Evolutionary conservation across 352 stramenopile species (phyloP).

Genomic region (Halophytophthora polymorphica): DNA sequence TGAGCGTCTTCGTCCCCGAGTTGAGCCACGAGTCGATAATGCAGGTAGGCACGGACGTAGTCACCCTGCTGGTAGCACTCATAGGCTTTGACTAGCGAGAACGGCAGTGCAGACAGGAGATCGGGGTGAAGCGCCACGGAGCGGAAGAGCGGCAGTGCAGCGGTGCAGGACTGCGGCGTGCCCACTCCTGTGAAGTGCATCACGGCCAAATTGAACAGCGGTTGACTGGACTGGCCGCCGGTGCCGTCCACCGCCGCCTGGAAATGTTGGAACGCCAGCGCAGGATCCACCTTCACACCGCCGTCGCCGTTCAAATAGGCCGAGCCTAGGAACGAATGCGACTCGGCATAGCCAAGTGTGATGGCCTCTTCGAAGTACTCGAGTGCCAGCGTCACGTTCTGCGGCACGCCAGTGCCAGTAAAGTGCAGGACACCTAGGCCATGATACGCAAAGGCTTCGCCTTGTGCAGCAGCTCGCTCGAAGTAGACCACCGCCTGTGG

Average conservation of each 20-base stretch:
- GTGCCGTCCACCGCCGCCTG: constrained; percentile 40
- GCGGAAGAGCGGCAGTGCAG: constrained; percentile 57
- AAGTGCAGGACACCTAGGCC: constrained; percentile 66
- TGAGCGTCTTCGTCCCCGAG: constrained; percentile 64
- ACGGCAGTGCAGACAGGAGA: constrained; percentile 46
- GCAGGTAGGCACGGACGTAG: constrained; percentile 59
- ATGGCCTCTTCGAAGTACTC: constrained; percentile 61
- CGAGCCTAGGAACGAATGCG: constrained; percentile 66
- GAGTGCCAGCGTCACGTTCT: constrained; percentile 60
- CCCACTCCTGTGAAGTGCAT: constrained; percentile 70
- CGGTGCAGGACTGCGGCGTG: constrained; percentile 39
- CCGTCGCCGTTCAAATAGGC: constrained; percentile 63
- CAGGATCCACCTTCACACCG: constrained; percentile 43
- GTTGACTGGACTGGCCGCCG: constrained; percentile 42
- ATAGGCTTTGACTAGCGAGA: constrained; percentile 66
- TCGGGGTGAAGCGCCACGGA: constrained; percentile 53
- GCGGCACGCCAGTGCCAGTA: constrained; percentile 40
- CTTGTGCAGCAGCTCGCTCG: constrained; percentile 43
- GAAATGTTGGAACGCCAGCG: constrained; percentile 60
- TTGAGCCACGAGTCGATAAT: constrained; percentile 63
- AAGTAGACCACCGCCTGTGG: constrained; percentile 63
- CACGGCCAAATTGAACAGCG: constrained; percentile 68
- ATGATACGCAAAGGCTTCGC: constrained; percentile 61
- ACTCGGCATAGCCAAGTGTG: constrained; percentile 51
- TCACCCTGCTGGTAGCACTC: constrained; percentile 63